phyloP scores from a whole-genome alignment of 257 asterid species.

The Mitragyna speciosa region DNA sequence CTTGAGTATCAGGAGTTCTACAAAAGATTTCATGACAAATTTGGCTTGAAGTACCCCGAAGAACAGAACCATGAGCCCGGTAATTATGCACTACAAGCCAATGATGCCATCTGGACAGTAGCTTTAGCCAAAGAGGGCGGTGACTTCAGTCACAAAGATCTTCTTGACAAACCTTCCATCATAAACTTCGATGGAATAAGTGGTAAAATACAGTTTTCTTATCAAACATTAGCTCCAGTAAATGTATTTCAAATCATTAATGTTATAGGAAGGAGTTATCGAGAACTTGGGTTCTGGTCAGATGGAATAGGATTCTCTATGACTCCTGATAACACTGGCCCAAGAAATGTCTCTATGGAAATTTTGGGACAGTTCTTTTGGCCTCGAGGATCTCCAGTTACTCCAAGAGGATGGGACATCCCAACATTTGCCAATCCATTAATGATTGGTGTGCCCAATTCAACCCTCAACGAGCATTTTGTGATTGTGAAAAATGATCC shows the following conservation, averaged over 20 bases:
- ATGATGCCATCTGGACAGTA: slow-evolving; percentile 27
- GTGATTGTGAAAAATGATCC: slow-evolving; percentile 30
- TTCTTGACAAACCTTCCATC: slow-evolving; percentile 6
- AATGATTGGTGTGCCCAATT: slow-evolving; percentile 39
- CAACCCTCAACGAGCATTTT: slow-evolving; percentile 20
- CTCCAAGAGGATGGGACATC: slow-evolving; percentile 43
- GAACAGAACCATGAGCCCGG: slow-evolving; percentile 39
- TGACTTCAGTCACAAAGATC: background rate
- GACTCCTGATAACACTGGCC: background rate
- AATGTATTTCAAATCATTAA: slow-evolving; percentile 32
- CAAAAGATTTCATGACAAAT: slow-evolving; percentile 14
- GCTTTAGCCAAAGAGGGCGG: slow-evolving; percentile 25
- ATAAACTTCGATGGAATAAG: slow-evolving; percentile 25
- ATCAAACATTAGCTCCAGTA: slow-evolving; percentile 20
- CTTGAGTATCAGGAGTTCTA: slow-evolving; percentile 19
- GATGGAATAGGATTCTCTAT: slow-evolving; percentile 29
- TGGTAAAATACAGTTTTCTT: slow-evolving; percentile 25
- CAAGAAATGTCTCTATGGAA: slow-evolving; percentile 24
- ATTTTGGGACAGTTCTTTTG: slow-evolving; percentile 31
- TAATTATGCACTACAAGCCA: slow-evolving; percentile 30
- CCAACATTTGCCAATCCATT: slow-evolving; percentile 25
- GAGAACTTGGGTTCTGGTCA: slow-evolving; percentile 38
- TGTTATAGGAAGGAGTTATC: slow-evolving; percentile 32
- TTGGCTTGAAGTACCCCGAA: slow-evolving; percentile 11
- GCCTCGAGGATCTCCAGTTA: slow-evolving; percentile 31